Evolutionary conservation across 257 asterid genomes (phyloP), one percentile per base, ranked within the genome.

Genomic region (Lycium barbarum): DNA sequence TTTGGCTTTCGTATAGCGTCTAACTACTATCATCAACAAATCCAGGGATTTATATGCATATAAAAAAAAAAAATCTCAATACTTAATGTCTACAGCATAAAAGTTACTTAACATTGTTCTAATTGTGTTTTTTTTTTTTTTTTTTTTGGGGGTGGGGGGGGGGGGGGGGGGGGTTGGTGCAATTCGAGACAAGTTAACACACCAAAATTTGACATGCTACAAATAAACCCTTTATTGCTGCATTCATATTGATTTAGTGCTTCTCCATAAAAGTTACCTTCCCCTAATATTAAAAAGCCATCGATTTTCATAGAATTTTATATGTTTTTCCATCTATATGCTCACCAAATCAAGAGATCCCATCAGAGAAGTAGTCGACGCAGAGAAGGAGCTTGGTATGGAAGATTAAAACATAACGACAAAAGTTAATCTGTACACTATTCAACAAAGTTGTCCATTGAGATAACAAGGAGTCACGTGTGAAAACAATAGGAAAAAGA

Each of bases 401-500:
- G 43, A 74, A 7, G 20, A 74, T 4, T 47, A 5, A 17, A 73
- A 7, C 61, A 73, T 7, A 45, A 10, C 3, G 20, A 12, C 11
- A 13, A 7, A 12, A 65, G 43, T 26, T 26, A 11, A 0, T 33
- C n/a, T 35, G 9, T 66, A 35, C n/a, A 35, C n/a, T 12, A 12
- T 12, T 13, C 2, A 9, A 51, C 18, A 76, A 7, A 0, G 63
- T 14, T 7, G 2, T 51, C 26, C 14, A 8, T 6, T 8, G 38
- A 74, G 14, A 22, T 14, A 20, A 26, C 82, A 76, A 51, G 47
- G 45, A 72, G 5, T 51, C 13, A 10, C 20, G 47, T 6, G 9
- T 66, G n/a, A 22, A 74, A 74, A 49, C 81, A 74, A 74, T 2
- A 49, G 61, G 81, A 74, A 12, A 70, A 74, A 7, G 61, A 74